Conservation (phyloP, 2,329 filamentous ascomycete species). For the Magnaporthiopsis rhizophila region DNA sequence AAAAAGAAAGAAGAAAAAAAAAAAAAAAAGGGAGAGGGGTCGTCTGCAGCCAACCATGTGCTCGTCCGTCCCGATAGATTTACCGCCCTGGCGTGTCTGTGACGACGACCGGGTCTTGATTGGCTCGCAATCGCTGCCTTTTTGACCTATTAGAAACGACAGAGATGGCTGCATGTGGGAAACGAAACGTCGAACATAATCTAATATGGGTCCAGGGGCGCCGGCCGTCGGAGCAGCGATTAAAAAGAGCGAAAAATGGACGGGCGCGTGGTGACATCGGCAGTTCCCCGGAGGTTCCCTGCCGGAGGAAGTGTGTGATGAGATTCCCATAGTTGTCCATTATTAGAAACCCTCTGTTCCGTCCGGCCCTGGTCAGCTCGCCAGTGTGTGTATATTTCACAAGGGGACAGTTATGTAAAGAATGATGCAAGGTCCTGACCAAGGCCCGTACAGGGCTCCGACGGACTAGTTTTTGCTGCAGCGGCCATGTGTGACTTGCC, state of each 20-base stretch:
- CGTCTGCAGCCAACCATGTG: neutral
- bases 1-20: neutral
- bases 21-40: no score
- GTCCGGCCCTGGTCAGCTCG: neutral
- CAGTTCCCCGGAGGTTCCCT: neutral
- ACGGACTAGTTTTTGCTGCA: neutral
- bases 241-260: no score
- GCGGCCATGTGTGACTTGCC: neutral
- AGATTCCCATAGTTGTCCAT: neutral
- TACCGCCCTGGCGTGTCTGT: neutral
- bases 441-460: no score
- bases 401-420: neutral
- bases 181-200: neutral
- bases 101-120: neutral
- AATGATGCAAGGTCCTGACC: no score
- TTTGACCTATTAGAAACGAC: neutral
- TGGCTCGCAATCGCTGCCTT: neutral
- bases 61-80: neutral
- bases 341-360: neutral
- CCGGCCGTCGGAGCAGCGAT: no score
- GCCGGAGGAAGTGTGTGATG: neutral
- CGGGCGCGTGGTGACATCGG: neutral
- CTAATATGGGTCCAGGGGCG: neutral
- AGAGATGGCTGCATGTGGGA: neutral
- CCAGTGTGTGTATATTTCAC: neutral